A percentile compares a stretch with the other conserved stretches of the same genome.
Conservation (phyloP, 108 stramenopile species). For the Fragilaria crotonensis region DNA sequence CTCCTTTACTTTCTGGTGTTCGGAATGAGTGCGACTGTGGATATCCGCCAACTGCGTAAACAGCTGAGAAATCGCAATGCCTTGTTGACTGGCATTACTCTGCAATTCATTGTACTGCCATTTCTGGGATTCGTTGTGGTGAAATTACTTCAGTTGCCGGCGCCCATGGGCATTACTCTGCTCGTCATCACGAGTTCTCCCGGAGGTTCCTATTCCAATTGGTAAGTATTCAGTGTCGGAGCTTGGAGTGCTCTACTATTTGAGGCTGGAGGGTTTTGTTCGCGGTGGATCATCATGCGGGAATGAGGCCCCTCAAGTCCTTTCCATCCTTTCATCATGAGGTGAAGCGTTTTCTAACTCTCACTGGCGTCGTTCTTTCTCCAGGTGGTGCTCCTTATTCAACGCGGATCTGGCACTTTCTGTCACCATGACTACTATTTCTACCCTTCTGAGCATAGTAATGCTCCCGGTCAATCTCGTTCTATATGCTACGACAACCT, state of each 20-base stretch:
- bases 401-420: conserved; percentile 74
- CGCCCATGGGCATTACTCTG: conserved; percentile 54
- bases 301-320: neutral
- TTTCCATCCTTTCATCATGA: neutral
- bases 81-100: conserved; percentile 32
- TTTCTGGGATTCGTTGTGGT: conserved; percentile 69
- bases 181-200: conserved; percentile 69
- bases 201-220: conserved; percentile 77
- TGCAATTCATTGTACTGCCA: conserved; percentile 71
- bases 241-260: too few relatives aligned
- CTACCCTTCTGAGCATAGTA: conserved; percentile 64
- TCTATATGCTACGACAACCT: conserved; percentile 62
- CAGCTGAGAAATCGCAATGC: conserved; percentile 50
- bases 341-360: neutral
- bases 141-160: conserved; percentile 34
- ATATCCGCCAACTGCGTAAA: conserved; percentile 29
- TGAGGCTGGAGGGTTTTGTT: neutral
- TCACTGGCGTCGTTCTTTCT: neutral
- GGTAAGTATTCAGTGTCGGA: conserved; percentile 33
- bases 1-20: conserved; percentile 65
- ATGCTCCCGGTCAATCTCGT: conserved; percentile 83
- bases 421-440: conserved; percentile 87
- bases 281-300: neutral
- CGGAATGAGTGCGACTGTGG: conserved; percentile 70
- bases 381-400: conserved; percentile 50